A percentile compares a stretch with the other conserved stretches of the same genome.
Conservation (phyloP, 179 eudicot species). For the Silene vulgaris region DNA sequence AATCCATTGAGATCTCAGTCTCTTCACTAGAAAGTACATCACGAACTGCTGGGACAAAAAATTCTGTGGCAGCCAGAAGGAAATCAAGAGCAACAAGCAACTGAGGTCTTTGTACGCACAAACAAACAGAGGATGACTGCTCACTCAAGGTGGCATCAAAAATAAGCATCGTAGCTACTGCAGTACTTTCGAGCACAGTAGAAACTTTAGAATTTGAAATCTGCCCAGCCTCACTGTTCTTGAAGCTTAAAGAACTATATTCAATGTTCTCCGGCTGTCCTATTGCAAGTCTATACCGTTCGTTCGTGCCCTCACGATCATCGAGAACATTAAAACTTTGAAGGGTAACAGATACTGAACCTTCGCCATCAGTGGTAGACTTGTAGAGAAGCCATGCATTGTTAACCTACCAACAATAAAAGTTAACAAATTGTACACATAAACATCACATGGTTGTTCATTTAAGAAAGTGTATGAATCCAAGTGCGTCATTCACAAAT, state of each 20-base stretch:
- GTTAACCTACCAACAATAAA: constrained; percentile 48
- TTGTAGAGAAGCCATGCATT: constrained; percentile 84
- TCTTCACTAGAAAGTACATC: constrained; percentile 63
- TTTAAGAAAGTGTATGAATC: neutral
- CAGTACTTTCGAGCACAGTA: constrained; percentile 26
- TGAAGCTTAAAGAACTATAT: constrained; percentile 35
- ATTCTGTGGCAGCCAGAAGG: constrained; percentile 76
- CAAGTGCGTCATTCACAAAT: too few species aligned
- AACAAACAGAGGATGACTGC: constrained; percentile 50
- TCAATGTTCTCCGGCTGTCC: constrained; percentile 59
- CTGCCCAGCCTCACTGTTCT: constrained; percentile 34
- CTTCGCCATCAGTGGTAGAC: constrained; percentile 60
- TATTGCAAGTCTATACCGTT: constrained; percentile 82
- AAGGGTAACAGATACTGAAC: constrained; percentile 71
- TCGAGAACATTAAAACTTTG: constrained; percentile 79
- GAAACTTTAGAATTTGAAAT: constrained; percentile 27
- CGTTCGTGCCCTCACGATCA: constrained; percentile 87
- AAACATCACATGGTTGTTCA: neutral
- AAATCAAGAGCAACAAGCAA: constrained; percentile 97
- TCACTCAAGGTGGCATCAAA: constrained; percentile 73
- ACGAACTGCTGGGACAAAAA: constrained; percentile 80
- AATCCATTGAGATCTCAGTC: constrained; percentile 40
- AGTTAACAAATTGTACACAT: neutral
- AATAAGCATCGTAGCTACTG: constrained; percentile 79
- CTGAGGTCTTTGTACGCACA: constrained; percentile 90